phyloP scores from a whole-genome alignment of 2,329 filamentous ascomycete species.

The Periconia macrospinosa region DNA sequence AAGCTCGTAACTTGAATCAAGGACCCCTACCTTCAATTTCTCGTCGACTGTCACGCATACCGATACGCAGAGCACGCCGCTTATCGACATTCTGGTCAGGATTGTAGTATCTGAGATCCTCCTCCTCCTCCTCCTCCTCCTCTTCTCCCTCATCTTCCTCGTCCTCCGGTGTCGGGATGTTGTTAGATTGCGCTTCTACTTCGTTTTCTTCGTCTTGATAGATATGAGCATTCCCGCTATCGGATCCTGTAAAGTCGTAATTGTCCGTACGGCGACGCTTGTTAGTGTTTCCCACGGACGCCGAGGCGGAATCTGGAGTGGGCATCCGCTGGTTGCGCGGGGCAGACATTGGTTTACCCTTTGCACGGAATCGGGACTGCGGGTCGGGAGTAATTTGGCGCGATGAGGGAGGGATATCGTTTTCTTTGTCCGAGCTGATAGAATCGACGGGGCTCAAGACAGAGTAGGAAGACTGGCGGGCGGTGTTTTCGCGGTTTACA shows the following conservation, averaged over 20 bases:
- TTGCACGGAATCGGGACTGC: slow-evolving; percentile 41
- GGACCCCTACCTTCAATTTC: slow-evolving; percentile 58
- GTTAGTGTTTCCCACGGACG: slow-evolving; percentile 27
- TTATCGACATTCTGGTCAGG: slow-evolving; percentile 79
- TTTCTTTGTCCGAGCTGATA: slow-evolving; percentile 50
- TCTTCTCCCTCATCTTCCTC: background rate
- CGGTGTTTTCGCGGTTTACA: slow-evolving; percentile 7
- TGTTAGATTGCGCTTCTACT: slow-evolving; percentile 14
- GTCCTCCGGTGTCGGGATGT: slow-evolving; percentile 5
- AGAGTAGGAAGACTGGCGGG: slow-evolving; percentile 32
- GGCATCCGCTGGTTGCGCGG: slow-evolving; percentile 32
- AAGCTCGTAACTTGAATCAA: background rate
- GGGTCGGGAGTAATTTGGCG: slow-evolving; percentile 28
- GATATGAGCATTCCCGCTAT: background rate
- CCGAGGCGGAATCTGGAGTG: slow-evolving; percentile 43
- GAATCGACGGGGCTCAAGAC: slow-evolving; percentile 36
- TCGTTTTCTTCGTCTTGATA: slow-evolving; percentile 12
- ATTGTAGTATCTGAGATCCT: slow-evolving; percentile 64
- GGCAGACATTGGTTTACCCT: slow-evolving; percentile 27
- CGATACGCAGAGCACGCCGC: slow-evolving; percentile 70
- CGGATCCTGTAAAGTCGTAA: slow-evolving; percentile 19
- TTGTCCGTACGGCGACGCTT: slow-evolving; percentile 52
- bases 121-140: slow-evolving; percentile 25
- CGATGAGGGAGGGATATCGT: slow-evolving; percentile 31
- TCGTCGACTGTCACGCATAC: slow-evolving; percentile 67